phyloP scores from a whole-genome alignment of 2,329 filamentous ascomycete genomes.

The Scedosporium minutisporum region DNA sequence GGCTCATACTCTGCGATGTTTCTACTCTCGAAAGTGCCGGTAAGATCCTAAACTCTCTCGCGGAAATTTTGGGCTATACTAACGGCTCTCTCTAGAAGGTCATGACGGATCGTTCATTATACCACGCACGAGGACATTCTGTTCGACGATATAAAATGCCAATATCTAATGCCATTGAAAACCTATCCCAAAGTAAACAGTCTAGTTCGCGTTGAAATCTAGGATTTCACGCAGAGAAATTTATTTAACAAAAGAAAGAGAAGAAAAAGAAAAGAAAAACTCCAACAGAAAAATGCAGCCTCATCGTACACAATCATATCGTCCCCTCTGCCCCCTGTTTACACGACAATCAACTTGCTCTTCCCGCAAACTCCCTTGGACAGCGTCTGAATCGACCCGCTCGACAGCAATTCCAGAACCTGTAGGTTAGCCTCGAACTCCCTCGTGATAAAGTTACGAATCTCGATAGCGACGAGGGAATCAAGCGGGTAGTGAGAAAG shows the following conservation, averaged over 20 bases:
- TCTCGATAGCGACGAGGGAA: constrained; percentile 39
- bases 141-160: background rate
- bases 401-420: constrained; percentile 42
- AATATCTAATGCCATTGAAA: background rate
- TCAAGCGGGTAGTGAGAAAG: constrained; percentile 27
- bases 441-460: constrained; percentile 40
- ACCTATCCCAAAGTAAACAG: background rate
- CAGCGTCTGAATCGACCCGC: constrained; percentile 37
- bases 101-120: no score
- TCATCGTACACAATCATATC: background rate
- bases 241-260: background rate
- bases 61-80: background rate
- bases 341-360: constrained; percentile 24
- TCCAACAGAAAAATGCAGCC: background rate
- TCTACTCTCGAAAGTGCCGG: no score
- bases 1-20: no score
- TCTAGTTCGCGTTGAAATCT: background rate
- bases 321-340: background rate
- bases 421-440: constrained; percentile 41
- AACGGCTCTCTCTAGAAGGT: background rate
- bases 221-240: background rate
- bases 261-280: background rate
- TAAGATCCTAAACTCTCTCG: no score
- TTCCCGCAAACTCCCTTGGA: constrained; percentile 37
- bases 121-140: background rate